A percentile compares a stretch with the other conserved stretches of the same genome.
phyloP scores from a whole-genome alignment of 768 basidiomycete species.

The Suillus subaureus region DNA sequence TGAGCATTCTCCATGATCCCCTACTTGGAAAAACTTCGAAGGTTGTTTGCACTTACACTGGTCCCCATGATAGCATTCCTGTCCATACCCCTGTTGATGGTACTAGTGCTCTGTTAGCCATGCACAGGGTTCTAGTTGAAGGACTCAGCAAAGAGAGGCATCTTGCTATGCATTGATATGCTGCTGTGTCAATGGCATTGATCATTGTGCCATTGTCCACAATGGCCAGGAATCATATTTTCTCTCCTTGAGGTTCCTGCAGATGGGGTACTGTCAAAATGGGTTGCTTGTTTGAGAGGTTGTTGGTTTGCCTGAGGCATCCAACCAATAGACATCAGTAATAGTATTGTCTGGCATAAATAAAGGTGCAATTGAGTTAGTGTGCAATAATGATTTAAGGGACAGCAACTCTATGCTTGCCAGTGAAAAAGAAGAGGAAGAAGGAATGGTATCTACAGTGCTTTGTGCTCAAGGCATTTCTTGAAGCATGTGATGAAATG shows the following conservation, averaged over 20 bases:
- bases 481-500: no score
- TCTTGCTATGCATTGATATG: no score
- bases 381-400: not conserved
- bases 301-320: not conserved
- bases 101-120: constrained; percentile 27
- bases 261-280: constrained; percentile 1
- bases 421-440: no score
- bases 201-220: constrained; percentile 22
- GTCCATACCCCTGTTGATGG: constrained; percentile 14
- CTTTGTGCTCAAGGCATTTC: not conserved
- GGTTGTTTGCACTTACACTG: not conserved
- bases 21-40: constrained; percentile 24
- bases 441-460: not conserved
- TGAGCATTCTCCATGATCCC: constrained; percentile 11
- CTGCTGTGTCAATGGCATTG: constrained; percentile 15
- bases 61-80: not conserved
- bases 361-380: not conserved
- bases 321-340: constrained; percentile 6
- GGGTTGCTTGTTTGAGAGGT: not conserved
- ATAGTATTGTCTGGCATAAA: not conserved
- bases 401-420: not conserved
- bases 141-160: no score
- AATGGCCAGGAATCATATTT: constrained; percentile 8
- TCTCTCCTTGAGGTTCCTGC: constrained; percentile 18
- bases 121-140: no score